Evolutionary conservation across 345 rosid species (phyloP), one percentile per base, ranked within the genome.

Genomic region (Sisymbrium irio): DNA sequence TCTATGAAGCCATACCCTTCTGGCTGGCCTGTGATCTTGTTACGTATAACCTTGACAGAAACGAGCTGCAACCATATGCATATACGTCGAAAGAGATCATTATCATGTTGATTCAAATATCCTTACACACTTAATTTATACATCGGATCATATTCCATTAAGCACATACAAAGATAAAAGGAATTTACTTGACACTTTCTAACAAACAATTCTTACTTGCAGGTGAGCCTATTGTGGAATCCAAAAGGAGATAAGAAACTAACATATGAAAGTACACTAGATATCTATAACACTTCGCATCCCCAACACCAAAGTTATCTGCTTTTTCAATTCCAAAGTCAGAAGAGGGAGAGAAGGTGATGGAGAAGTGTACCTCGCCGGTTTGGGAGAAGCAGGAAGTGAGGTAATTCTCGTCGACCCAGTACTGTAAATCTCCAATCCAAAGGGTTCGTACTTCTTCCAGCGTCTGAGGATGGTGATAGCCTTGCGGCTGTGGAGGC

Each of bases 1-100:
- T 95, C 99, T 64, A 95, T 87, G 53, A 95, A 95, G 30, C 97
- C 99, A 70, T 92, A 95, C 9, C 99, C 99, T 83, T 95, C 99
- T 0, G 99, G 97, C 59, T 86, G 98, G 32, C 91, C 91, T 15
- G 99, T 95, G 62, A 95, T 81, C 81, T 95, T 95, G 82, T 90
- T 95, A 19, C 99, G 89, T 69, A 95, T 95, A 2, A 95, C 91
- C 82, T 95, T 95, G 56, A 92, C 87, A 27, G 98, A 89, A 70
- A 94, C 35, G 3, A 94, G 88, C 98, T 94, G 81, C 82, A n/a
- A n/a, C n/a, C n/a, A n/a, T n/a, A n/a, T n/a, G n/a, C n/a, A n/a
- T n/a, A n/a, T n/a, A n/a, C n/a, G n/a, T n/a, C n/a, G n/a, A n/a
- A n/a, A n/a, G n/a, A n/a, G 2, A 13, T 3, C 33, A 62, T 41